Evolutionary conservation across 176 grass and related monocot genomes (phyloP), one percentile per base, ranked within the genome.

Genomic region (Zoysia japonica): DNA sequence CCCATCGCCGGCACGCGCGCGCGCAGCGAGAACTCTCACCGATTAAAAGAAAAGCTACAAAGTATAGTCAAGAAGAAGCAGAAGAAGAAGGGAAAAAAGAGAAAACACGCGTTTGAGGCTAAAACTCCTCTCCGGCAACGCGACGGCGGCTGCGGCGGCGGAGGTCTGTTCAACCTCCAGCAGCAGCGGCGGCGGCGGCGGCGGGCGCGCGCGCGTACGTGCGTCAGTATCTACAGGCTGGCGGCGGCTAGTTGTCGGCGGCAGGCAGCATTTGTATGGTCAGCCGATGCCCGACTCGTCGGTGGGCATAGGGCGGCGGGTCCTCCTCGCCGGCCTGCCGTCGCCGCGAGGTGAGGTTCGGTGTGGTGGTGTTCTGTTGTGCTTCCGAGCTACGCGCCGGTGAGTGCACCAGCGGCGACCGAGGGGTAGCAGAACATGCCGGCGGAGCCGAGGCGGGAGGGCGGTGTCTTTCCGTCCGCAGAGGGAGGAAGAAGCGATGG

Each of bases 51-150:
- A 79, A 44, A 35, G 2, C 11, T 52, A 63, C 14, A 72, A 76
- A 16, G 9, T 36, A 28, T 28, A 28, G 28, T 28, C 28, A 28
- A 28, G 28, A 28, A 28, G 28, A 28, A 28, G 28, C 28, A 28
- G 28, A 0, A 28, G 28, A 28, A 28, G 28, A 28, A 28, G 28
- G 28, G 28, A 28, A 36, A 10, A 4, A n/a, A 70, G 46, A 79
- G 74, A 38, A 9, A 17, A 17, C 47, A 48, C 77, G 82, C 82
- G 45, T 79, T 74, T 36, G 77, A 85, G 82, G 87, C 77, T 89
- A 89, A 89, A 89, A 89, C 69, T 81, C 87, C 87, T 89, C 87
- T 84, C 87, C 65, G 76, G 87, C 85, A 67, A 76, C 44, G 74
- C 14, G 65, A 46, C 28, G 10, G 54, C 66, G 65, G 64, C 54